Percentiles rank a stretch among this genome's conserved stretches.
These are phyloP conservation scores for Thamnidium elegans DNA, from an alignment of 192 early-diverging fungal species.

Conservation along the genomic window DNA sequence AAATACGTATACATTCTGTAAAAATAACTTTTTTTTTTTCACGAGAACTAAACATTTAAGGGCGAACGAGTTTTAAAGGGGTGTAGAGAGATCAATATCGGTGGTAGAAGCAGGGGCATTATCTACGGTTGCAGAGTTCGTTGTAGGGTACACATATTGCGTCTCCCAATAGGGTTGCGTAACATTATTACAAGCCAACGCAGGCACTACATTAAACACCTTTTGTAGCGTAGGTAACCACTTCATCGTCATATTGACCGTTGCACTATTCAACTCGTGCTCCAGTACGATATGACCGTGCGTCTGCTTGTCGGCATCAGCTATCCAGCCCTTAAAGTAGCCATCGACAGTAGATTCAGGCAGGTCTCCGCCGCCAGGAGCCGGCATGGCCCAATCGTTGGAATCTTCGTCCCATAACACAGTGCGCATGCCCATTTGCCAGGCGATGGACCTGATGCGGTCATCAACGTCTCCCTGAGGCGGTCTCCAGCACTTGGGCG, in stretches of 20 bases:
- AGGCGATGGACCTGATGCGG: slow-evolving; percentile 37
- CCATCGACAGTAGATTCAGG: slow-evolving; percentile 27
- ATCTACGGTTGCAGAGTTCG: too few relatives aligned
- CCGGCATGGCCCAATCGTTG: slow-evolving; percentile 46
- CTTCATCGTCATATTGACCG: slow-evolving; percentile 38
- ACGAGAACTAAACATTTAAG: too few relatives aligned
- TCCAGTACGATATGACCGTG: slow-evolving; percentile 36
- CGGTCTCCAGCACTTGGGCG: slow-evolving; percentile 42
- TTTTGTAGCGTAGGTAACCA: slow-evolving; percentile 41
- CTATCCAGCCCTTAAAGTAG: too few relatives aligned
- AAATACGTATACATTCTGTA: too few relatives aligned
- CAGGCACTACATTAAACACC: slow-evolving; percentile 35
- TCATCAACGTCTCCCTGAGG: slow-evolving; percentile 50
- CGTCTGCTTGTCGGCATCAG: too few relatives aligned
- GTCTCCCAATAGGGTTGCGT: slow-evolving; percentile 43
- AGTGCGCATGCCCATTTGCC: slow-evolving; percentile 25
- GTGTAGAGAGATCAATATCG: too few relatives aligned
- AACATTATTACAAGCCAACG: slow-evolving; percentile 34
- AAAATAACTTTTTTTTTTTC: too few relatives aligned
- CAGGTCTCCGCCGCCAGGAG: slow-evolving; percentile 32
- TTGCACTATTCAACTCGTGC: slow-evolving; percentile 42
- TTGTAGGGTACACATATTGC: background rate
- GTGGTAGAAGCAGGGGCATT: too few relatives aligned
- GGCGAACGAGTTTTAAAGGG: too few relatives aligned
- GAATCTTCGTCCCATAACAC: slow-evolving; percentile 26